Percentiles rank a stretch among this genome's conserved stretches.
Evolutionary conservation across 345 rosid species (phyloP).

Genomic region (Erodium maritimum): DNA sequence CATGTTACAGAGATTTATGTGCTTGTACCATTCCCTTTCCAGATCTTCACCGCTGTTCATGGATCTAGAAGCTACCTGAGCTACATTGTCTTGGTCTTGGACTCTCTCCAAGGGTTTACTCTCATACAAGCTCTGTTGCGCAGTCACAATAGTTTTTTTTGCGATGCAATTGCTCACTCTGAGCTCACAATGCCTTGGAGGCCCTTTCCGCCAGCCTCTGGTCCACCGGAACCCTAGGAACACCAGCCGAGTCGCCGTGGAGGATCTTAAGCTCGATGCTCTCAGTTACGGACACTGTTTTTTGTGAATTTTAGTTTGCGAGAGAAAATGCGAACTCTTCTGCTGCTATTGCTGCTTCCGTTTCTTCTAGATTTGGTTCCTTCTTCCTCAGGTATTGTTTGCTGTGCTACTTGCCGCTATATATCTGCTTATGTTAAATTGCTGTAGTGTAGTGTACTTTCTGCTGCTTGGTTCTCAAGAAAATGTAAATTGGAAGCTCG

Average conservation of each 20-base stretch:
- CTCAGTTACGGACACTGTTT: slow-evolving; percentile 30
- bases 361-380: slow-evolving; percentile 30
- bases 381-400: slow-evolving; percentile 36
- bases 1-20: neutral
- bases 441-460: neutral
- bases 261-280: slow-evolving; percentile 11
- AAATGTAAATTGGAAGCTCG: neutral
- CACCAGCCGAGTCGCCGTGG: slow-evolving; percentile 15
- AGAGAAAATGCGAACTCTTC: slow-evolving; percentile 36
- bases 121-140: neutral
- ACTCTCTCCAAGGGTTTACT: slow-evolving; percentile 43
- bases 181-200: slow-evolving; percentile 22
- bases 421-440: neutral
- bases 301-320: slow-evolving; percentile 20
- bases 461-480: neutral
- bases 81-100: slow-evolving; percentile 15
- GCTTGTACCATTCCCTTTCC: neutral
- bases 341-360: slow-evolving; percentile 21
- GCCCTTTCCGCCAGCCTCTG: slow-evolving; percentile 10
- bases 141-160: neutral
- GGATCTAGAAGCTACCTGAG: slow-evolving; percentile 39
- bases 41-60: slow-evolving; percentile 44
- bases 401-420: too few species aligned
- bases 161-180: slow-evolving; percentile 10
- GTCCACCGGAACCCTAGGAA: slow-evolving; percentile 12